Conservation (phyloP, 2,329 filamentous ascomycete genomes). For the Aureobasidium sp. region DNA sequence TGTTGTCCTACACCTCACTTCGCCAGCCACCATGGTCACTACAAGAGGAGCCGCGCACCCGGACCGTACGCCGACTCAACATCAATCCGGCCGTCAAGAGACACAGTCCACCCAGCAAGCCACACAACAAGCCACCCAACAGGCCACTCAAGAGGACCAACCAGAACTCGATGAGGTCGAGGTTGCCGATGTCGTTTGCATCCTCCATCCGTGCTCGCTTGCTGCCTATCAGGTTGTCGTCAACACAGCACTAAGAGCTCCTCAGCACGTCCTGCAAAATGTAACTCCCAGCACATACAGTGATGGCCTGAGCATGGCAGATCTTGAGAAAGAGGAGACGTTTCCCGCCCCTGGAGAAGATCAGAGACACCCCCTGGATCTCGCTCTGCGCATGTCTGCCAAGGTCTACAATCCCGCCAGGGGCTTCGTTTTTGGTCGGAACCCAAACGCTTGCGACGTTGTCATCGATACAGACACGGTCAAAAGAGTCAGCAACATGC, state of each 20-base stretch:
- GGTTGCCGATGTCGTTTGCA: constrained; percentile 80
- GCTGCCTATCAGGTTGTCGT: constrained; percentile 66
- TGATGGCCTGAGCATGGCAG: constrained; percentile 24
- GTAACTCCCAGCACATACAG: constrained; percentile 27
- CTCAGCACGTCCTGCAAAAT: constrained; percentile 55
- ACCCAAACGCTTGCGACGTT: constrained; percentile 63
- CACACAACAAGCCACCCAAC: constrained; percentile 11
- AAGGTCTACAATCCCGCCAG: constrained; percentile 57
- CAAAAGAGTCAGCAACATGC: constrained; percentile 81
- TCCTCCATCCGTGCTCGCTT: constrained; percentile 72
- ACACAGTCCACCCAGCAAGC: constrained; percentile 9
- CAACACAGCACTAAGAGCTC: constrained; percentile 44
- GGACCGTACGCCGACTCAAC: neutral
- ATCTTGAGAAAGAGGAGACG: constrained; percentile 36
- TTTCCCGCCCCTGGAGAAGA: constrained; percentile 46
- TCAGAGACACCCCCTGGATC: constrained; percentile 24
- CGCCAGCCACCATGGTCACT: neutral
- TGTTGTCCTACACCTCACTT: neutral
- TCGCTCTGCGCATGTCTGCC: constrained; percentile 76
- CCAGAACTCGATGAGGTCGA: constrained; percentile 62
- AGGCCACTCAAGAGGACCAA: constrained; percentile 10
- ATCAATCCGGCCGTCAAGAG: neutral
- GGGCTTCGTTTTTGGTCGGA: constrained; percentile 85
- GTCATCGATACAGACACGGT: constrained; percentile 58
- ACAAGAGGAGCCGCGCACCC: neutral